A percentile compares a stretch with the other conserved stretches of the same genome.
Evolutionary conservation across 108 stramenopile genomes (phyloP).

Genomic region (Cyclotella kingstonii): DNA sequence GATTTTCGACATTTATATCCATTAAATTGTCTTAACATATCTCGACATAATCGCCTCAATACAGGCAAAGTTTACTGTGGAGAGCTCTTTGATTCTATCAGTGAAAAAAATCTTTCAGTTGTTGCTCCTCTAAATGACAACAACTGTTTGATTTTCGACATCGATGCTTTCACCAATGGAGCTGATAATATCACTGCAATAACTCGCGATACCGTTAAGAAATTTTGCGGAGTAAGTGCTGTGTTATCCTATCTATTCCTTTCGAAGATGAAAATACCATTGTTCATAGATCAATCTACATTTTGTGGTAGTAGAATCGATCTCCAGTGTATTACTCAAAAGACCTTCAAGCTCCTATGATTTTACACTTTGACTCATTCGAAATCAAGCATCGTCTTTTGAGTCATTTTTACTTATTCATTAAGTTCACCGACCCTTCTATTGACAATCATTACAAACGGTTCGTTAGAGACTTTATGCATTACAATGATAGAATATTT

Average conservation of each 20-base stretch:
- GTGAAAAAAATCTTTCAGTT: constrained; percentile 5
- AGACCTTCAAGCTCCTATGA: constrained; percentile 25
- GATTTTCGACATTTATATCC: constrained; percentile 8
- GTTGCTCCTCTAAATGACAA: constrained; percentile 26
- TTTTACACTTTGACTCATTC: constrained; percentile 72
- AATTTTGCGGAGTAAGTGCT: constrained; percentile 37
- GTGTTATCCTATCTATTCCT: background rate
- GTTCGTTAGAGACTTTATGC: constrained; percentile 68
- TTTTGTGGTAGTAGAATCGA: constrained; percentile 13
- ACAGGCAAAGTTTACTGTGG: constrained; percentile 41
- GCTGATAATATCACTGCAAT: constrained; percentile 1
- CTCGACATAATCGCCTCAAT: background rate
- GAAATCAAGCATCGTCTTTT: constrained; percentile 64
- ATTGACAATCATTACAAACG: constrained; percentile 62
- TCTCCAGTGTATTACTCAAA: constrained; percentile 31
- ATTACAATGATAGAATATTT: constrained; percentile 84
- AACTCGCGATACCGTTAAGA: constrained; percentile 7
- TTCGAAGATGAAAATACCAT: background rate
- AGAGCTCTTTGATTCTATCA: constrained; percentile 25
- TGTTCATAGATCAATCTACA: background rate
- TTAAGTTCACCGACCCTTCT: constrained; percentile 72
- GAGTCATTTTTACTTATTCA: constrained; percentile 81
- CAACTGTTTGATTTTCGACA: constrained; percentile 72
- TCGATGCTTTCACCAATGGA: constrained; percentile 40
- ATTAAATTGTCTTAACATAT: constrained; percentile 23